Conservation (phyloP, 2,329 filamentous ascomycete species). For the Fusarium clavum region DNA sequence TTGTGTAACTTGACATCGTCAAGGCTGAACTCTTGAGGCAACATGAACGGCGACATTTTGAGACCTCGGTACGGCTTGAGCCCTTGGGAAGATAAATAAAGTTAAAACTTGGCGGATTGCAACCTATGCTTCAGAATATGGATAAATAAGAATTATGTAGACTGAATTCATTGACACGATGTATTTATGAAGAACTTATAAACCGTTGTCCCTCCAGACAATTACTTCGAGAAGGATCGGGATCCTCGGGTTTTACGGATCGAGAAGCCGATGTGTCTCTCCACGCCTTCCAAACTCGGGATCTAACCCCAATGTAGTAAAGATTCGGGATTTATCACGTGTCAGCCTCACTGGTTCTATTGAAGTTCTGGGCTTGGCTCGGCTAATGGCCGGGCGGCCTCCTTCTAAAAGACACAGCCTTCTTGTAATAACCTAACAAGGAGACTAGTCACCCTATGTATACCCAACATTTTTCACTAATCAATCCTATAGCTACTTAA, state of each 20-base stretch:
- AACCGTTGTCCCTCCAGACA: rapidly evolving
- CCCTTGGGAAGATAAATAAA: background rate
- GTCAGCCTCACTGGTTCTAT: too few species aligned
- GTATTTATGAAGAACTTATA: background rate
- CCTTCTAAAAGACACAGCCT: too few species aligned
- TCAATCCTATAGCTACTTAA: too few species aligned
- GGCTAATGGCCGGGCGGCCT: too few species aligned
- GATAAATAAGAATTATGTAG: background rate
- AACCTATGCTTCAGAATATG: rapidly evolving
- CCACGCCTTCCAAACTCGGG: background rate
- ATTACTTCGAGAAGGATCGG: background rate
- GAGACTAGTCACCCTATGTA: too few species aligned
- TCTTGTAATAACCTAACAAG: too few species aligned
- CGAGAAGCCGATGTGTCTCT: background rate
- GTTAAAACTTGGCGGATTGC: background rate
- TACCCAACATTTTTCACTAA: too few species aligned
- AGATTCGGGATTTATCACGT: too few species aligned
- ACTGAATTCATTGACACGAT: rapidly evolving
- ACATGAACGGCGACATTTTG: background rate
- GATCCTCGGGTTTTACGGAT: background rate
- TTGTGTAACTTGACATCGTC: background rate
- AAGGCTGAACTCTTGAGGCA: background rate
- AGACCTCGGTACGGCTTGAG: background rate
- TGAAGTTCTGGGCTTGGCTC: too few species aligned
- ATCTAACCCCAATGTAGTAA: too few species aligned